These are phyloP conservation scores for Umbelopsis sp. DNA, from an alignment of 192 early-diverging fungal species.

Conservation along the genomic window DNA sequence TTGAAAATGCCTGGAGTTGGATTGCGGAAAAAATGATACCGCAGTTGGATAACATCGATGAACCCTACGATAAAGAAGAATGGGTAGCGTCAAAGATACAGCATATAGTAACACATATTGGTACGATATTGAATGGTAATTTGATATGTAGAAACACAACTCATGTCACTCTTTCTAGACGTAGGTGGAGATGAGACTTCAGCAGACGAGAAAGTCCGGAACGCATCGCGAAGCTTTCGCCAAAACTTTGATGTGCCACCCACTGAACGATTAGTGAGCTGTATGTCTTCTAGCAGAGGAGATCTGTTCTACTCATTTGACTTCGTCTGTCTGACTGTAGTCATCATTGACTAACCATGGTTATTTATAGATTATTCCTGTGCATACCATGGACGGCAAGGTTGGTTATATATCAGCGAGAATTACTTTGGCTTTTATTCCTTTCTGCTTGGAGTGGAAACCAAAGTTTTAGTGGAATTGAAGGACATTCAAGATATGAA, in stretches of 20 bases:
- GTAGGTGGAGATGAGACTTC: conserved; percentile 79
- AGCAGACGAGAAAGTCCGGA: conserved; percentile 85
- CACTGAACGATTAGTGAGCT: conserved; percentile 89
- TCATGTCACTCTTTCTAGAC: conserved; percentile 43
- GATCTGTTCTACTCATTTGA: neutral
- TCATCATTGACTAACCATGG: neutral
- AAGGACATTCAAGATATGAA: conserved; percentile 87
- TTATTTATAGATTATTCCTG: conserved; percentile 80
- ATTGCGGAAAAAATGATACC: conserved; percentile 59
- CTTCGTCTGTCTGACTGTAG: neutral
- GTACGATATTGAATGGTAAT: neutral
- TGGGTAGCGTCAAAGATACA: conserved; percentile 87
- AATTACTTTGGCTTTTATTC: conserved; percentile 95
- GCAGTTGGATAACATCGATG: conserved; percentile 67
- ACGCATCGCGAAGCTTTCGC: conserved; percentile 85
- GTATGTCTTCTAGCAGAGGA: conserved; percentile 45
- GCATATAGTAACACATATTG: conserved; percentile 62
- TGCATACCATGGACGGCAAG: conserved; percentile 82
- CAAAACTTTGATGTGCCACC: conserved; percentile 83
- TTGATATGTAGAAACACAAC: neutral
- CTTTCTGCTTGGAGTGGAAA: conserved; percentile 91
- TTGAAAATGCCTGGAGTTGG: conserved; percentile 90
- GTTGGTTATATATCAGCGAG: conserved; percentile 96
- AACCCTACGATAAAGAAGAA: conserved; percentile 73
- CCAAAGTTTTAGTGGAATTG: conserved; percentile 86